Evolutionary conservation across 176 grass and related monocot species (phyloP).

Genomic region (Phoenix dactylifera): DNA sequence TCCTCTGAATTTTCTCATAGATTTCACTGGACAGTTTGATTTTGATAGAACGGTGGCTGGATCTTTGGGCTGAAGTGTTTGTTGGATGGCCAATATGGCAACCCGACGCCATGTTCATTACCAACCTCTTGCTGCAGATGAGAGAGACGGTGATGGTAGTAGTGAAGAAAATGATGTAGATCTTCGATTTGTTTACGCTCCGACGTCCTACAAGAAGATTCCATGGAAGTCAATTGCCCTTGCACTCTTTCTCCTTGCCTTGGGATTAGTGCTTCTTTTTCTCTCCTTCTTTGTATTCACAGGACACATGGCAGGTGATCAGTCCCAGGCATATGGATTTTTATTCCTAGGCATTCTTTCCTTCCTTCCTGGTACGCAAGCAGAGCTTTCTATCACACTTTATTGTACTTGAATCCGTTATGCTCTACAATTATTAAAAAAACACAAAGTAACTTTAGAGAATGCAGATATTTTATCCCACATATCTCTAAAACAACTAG

Average conservation of each 20-base stretch:
- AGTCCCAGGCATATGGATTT: conserved; percentile 67
- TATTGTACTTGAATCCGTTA: too few species aligned
- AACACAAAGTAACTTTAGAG: too few species aligned
- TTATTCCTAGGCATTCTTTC: conserved; percentile 76
- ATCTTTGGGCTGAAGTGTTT: too few species aligned
- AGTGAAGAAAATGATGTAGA: conserved; percentile 30
- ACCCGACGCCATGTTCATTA: conserved; percentile 50
- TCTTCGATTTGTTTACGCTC: conserved; percentile 71
- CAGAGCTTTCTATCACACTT: too few species aligned
- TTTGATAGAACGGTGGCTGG: too few species aligned
- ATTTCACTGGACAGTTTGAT: too few species aligned
- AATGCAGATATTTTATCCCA: too few species aligned
- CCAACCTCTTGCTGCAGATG: conserved; percentile 41
- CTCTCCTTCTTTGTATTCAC: conserved; percentile 79
- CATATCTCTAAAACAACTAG: too few species aligned
- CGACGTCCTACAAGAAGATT: conserved; percentile 55
- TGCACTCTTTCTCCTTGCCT: conserved; percentile 66
- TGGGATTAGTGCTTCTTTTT: conserved; percentile 56
- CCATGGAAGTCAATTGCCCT: conserved; percentile 86
- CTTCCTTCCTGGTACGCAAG: conserved; percentile 82
- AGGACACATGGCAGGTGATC: conserved; percentile 85
- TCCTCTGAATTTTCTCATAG: too few species aligned
- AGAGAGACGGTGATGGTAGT: conserved; percentile 14
- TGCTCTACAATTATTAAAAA: too few species aligned
- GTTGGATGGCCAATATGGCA: conserved; percentile 32